Evolutionary conservation across 2,329 filamentous ascomycete genomes (phyloP).

Genomic region (Epichloe sp.): DNA sequence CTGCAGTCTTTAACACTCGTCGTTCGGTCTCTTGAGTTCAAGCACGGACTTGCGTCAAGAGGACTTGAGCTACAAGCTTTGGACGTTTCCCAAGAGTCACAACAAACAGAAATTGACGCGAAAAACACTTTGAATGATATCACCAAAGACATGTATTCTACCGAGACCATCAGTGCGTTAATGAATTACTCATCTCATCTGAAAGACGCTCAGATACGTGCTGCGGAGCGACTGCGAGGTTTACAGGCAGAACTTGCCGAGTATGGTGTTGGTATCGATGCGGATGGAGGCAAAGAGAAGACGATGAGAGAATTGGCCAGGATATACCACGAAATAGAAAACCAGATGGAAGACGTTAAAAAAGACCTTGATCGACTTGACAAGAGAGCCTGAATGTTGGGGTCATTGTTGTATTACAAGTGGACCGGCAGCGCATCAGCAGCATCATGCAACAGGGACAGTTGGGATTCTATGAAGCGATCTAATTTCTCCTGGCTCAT

Average conservation of each 20-base stretch:
- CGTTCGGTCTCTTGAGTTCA: conserved; percentile 38
- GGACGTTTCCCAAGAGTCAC: conserved; percentile 30
- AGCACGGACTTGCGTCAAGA: conserved; percentile 39
- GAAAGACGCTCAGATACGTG: conserved; percentile 31
- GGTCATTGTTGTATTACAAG: background rate
- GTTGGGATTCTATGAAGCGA: background rate
- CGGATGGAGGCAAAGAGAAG: conserved; percentile 29
- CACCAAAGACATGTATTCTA: conserved; percentile 29
- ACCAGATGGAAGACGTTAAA: conserved; percentile 35
- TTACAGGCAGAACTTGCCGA: conserved; percentile 30
- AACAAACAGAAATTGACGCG: conserved; percentile 26
- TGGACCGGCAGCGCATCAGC: background rate
- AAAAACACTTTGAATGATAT: conserved; percentile 21
- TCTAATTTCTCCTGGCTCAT: background rate
- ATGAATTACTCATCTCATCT: conserved; percentile 35
- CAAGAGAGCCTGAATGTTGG: background rate
- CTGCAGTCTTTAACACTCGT: conserved; percentile 27
- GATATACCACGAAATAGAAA: conserved; percentile 35
- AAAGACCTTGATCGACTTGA: conserved; percentile 28
- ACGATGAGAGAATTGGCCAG: conserved; percentile 40
- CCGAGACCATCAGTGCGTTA: conserved; percentile 29
- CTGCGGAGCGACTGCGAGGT: conserved; percentile 29
- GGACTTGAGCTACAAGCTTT: conserved; percentile 37
- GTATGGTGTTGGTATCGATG: conserved; percentile 33
- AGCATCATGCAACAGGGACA: background rate